phyloP scores from a whole-genome alignment of 208 protist genomes.

The Trypanosoma conorhini region DNA sequence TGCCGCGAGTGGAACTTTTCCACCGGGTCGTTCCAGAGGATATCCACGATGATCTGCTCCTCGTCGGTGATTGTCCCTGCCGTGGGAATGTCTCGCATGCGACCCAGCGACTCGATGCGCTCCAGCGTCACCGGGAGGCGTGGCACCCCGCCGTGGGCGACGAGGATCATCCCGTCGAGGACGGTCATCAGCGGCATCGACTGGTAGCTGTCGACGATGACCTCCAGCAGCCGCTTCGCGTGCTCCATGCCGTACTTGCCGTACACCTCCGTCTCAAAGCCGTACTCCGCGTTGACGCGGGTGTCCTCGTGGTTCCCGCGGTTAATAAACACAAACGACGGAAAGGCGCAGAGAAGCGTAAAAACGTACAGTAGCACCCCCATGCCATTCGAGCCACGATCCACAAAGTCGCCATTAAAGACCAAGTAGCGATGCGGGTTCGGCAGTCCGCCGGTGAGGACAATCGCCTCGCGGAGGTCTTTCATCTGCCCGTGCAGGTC shows the following conservation, averaged over 20 bases:
- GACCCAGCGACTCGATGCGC: conserved; percentile 87
- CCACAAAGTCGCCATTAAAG: conserved; percentile 99
- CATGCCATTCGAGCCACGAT: conserved; percentile 97
- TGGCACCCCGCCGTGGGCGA: conserved; percentile 98
- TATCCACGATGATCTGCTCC: conserved; percentile 96
- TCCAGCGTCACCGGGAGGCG: conserved; percentile 73
- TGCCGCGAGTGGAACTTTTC: conserved; percentile 84
- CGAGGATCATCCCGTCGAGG: conserved; percentile 94
- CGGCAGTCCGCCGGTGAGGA: conserved; percentile 52
- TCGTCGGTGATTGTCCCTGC: conserved; percentile 91
- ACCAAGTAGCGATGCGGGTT: conserved; percentile 80
- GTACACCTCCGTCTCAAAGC: conserved; percentile 68
- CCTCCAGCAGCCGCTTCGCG: conserved; percentile 41
- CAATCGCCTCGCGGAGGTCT: conserved; percentile 72
- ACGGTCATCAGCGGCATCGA: conserved; percentile 85
- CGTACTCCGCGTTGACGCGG: conserved; percentile 84
- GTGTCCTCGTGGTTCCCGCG: conserved; percentile 93
- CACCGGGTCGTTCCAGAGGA: conserved; percentile 99
- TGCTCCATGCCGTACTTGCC: conserved; percentile 68
- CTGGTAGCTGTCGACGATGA: conserved; percentile 85
- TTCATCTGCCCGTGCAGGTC: conserved; percentile 92
- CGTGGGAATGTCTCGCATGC: conserved; percentile 97
- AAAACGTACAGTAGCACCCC: conserved; percentile 91
- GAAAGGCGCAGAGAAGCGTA: conserved; percentile 77
- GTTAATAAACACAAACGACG: conserved; percentile 84